These are phyloP conservation scores for Bipolaris oryzae DNA, from an alignment of 2,329 filamentous ascomycete genomes.

Conservation along the genomic window DNA sequence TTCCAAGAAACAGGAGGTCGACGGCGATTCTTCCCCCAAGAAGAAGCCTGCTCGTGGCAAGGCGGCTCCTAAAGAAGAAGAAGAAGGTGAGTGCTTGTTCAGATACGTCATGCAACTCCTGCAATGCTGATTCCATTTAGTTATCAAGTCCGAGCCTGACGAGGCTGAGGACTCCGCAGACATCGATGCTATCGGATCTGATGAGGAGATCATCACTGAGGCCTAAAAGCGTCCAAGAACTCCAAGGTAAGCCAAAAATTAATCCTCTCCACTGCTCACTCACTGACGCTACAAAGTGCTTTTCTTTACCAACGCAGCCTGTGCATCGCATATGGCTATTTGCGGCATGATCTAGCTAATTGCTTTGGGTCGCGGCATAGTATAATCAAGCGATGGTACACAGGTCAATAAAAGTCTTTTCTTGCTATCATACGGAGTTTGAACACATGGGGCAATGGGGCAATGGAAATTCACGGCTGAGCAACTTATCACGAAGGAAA, in stretches of 20 bases:
- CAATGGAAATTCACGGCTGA: background rate
- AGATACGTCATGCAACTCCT: background rate
- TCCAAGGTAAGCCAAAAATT: background rate
- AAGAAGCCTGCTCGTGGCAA: conserved; percentile 38
- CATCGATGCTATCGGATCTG: conserved; percentile 5
- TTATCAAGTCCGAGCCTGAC: conserved; percentile 17
- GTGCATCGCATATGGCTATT: background rate
- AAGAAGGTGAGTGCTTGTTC: conserved; percentile 21
- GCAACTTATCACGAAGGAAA: background rate
- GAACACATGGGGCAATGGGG: no score
- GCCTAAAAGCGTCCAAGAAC: conserved; percentile 12
- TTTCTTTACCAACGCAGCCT: background rate
- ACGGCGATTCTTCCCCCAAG: conserved; percentile 41
- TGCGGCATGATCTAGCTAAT: background rate
- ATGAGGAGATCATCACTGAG: conserved; percentile 19
- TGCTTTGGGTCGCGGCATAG: no score
- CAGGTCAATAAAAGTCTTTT: background rate
- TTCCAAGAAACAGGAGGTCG: conserved; percentile 41
- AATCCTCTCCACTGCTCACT: background rate
- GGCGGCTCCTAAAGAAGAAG: conserved; percentile 28
- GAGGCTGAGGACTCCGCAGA: conserved; percentile 8
- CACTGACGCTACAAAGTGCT: background rate
- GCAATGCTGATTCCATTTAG: conserved; percentile 14
- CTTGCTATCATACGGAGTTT: background rate
- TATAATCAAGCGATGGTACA: background rate